A percentile compares a stretch with the other conserved stretches of the same genome.
These are phyloP conservation scores for Nadsonia fulvescens DNA, from an alignment of 805 yeast genomes.

Conservation along the genomic window DNA sequence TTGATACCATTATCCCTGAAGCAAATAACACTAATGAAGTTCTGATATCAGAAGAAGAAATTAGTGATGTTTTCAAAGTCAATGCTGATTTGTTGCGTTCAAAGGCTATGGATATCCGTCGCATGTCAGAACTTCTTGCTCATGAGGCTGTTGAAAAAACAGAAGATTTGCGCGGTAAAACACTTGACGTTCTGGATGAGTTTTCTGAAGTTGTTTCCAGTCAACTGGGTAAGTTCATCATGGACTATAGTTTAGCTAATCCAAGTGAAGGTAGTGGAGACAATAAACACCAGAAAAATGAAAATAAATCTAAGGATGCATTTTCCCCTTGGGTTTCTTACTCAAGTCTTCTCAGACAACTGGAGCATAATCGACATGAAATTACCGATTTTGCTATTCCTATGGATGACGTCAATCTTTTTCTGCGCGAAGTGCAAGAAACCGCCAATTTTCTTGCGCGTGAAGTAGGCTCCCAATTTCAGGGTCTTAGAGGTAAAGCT, in stretches of 20 bases:
- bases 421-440: slow-evolving; percentile 25
- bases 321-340: too few relatives aligned
- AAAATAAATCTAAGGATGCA: too few relatives aligned
- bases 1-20: too few relatives aligned
- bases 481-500: slow-evolving; percentile 11
- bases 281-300: too few relatives aligned
- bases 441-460: slow-evolving; percentile 24
- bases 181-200: slow-evolving; percentile 31
- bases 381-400: slow-evolving; percentile 22
- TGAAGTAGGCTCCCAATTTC: slow-evolving; percentile 26
- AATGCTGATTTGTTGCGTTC: slow-evolving; percentile 12
- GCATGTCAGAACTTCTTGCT: slow-evolving; percentile 10
- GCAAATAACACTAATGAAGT: too few relatives aligned
- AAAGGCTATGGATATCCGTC: slow-evolving; percentile 13
- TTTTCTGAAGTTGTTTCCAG: slow-evolving; percentile 28
- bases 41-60: too few relatives aligned
- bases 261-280: too few relatives aligned
- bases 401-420: slow-evolving; percentile 22
- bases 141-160: slow-evolving; percentile 9
- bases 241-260: too few relatives aligned
- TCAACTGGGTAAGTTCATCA: slow-evolving; percentile 24
- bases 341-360: slow-evolving; percentile 17
- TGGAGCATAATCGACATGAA: slow-evolving; percentile 23
- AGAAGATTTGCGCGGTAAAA: slow-evolving; percentile 13
- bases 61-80: slow-evolving; percentile 10